Percentiles rank a stretch among this genome's conserved stretches.
Evolutionary conservation across 2,329 filamentous ascomycete genomes (phyloP).

Genomic region (Calonectria multiphialidica): DNA sequence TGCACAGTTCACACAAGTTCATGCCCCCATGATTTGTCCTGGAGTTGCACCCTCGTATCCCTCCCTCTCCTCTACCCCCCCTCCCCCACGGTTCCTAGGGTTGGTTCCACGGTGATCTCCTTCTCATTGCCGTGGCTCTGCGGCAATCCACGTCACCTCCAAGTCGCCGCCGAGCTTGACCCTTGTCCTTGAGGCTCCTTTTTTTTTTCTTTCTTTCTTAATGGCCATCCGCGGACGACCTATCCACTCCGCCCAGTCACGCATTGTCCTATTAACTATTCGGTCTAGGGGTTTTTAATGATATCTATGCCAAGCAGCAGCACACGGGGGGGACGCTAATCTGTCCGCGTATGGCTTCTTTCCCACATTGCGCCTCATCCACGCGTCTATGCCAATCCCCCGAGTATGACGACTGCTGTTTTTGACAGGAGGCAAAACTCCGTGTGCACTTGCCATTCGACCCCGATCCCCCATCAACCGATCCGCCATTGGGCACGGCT

Average conservation of each 20-base stretch:
- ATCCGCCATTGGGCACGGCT: not conserved
- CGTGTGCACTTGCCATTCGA: slow-evolving; percentile 16
- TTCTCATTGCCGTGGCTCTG: not conserved
- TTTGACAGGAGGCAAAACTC: not conserved
- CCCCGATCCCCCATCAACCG: not conserved
- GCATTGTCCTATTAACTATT: not conserved
- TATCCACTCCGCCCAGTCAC: not conserved
- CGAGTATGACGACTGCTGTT: not conserved
- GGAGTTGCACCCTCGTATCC: not conserved
- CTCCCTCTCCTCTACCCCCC: not conserved
- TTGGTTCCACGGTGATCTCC: not conserved
- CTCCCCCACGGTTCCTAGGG: slow-evolving; percentile 1
- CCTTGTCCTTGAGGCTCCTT: slow-evolving; percentile 7
- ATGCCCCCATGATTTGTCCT: not conserved
- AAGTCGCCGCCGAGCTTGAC: not conserved
- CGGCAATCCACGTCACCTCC: slow-evolving; percentile 15
- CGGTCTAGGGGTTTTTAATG: not conserved
- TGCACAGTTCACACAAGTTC: not conserved
- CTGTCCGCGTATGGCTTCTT: not conserved
- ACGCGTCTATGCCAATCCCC: not conserved
- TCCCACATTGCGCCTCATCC: too few species aligned
- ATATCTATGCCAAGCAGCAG: not conserved
- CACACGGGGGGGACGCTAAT: too few species aligned
- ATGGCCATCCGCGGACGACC: not conserved
- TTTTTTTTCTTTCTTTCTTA: not conserved